phyloP scores from a whole-genome alignment of 208 protist genomes.

The Strigomonas galati region DNA sequence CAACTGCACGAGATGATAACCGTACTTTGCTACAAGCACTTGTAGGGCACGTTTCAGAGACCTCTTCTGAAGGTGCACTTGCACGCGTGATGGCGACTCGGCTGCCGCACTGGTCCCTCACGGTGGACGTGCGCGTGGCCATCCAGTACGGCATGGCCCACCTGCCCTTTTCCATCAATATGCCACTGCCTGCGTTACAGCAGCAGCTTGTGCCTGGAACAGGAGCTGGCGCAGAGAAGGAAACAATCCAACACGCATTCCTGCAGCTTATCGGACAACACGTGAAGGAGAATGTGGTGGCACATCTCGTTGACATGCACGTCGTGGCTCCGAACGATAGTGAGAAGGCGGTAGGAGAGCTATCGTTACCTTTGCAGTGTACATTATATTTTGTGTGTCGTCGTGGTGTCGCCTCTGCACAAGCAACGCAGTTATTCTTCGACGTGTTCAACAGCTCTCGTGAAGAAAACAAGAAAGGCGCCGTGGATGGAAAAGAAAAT shows the following conservation, averaged over 20 bases:
- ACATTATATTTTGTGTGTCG: constrained; percentile 70
- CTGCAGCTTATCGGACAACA: not conserved
- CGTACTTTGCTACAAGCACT: no score
- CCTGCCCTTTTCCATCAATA: constrained; percentile 38
- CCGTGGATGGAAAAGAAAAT: not conserved
- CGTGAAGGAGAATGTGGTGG: not conserved
- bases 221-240: not conserved
- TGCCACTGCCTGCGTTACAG: constrained; percentile 54
- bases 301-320: not conserved
- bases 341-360: not conserved
- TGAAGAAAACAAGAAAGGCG: not conserved
- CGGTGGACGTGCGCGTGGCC: constrained; percentile 64
- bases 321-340: not conserved
- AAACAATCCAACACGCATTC: not conserved
- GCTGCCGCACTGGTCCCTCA: not conserved
- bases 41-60: no score
- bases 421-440: constrained; percentile 47
- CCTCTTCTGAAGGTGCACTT: not conserved
- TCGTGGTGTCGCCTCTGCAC: constrained; percentile 68
- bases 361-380: not conserved
- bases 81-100: not conserved
- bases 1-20: not conserved
- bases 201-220: constrained; percentile 35
- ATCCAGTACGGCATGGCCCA: constrained; percentile 86
- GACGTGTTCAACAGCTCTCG: not conserved